Conservation (phyloP, 352 stramenopile species). For the Pythium dissimile region DNA sequence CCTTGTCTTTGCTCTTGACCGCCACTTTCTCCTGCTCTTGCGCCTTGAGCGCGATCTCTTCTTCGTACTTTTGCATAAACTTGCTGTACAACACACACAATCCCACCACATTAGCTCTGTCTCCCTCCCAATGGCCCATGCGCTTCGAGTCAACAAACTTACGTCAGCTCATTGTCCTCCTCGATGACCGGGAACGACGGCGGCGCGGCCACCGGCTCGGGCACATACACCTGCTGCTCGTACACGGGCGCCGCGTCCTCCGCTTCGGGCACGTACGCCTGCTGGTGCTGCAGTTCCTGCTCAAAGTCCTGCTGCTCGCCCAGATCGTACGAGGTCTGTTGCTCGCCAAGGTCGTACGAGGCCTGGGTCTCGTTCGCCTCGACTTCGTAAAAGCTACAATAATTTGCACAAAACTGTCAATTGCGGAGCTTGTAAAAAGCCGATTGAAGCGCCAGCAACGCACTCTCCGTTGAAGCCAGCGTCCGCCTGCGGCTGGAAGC, state of each 20-base stretch:
- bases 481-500: slow-evolving; percentile 55
- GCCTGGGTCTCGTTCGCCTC: slow-evolving; percentile 28
- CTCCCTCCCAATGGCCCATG: too few species aligned
- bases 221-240: too few species aligned
- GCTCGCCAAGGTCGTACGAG: slow-evolving; percentile 23
- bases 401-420: slow-evolving; percentile 11
- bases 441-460: slow-evolving; percentile 8
- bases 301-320: slow-evolving; percentile 18
- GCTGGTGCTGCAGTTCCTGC: too few species aligned
- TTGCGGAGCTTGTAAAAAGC: background rate
- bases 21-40: slow-evolving; percentile 72
- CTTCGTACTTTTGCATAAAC: slow-evolving; percentile 71
- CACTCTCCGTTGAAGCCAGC: slow-evolving; percentile 47
- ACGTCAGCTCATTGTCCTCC: slow-evolving; percentile 77
- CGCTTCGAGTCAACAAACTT: too few species aligned
- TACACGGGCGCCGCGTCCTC: slow-evolving; percentile 2
- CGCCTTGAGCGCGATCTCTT: slow-evolving; percentile 63
- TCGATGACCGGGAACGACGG: slow-evolving; percentile 41
- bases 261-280: slow-evolving; percentile 1
- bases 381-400: slow-evolving; percentile 64
- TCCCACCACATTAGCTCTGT: background rate
- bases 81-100: slow-evolving; percentile 31
- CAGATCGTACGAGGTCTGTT: slow-evolving; percentile 21
- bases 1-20: slow-evolving; percentile 68
- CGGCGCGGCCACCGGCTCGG: slow-evolving; percentile 6